phyloP scores from a whole-genome alignment of 2,329 filamentous ascomycete species.

The Stachybotrys chartarum region DNA sequence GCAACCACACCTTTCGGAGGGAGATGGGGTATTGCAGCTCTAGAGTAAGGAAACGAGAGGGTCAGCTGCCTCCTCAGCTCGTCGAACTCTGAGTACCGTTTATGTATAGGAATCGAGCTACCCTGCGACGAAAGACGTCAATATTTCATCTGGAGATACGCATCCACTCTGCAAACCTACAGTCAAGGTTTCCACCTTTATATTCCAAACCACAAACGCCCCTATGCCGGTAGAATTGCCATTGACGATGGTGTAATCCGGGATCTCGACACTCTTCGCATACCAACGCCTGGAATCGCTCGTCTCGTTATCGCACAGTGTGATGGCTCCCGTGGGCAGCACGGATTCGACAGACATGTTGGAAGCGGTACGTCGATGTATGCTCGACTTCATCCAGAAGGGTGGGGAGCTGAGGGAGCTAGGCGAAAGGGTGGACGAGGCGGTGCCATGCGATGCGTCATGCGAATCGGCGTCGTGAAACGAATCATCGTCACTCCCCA shows the following conservation, averaged over 20 bases:
- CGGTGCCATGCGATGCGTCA: constrained; percentile 8
- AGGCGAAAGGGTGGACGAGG: constrained; percentile 16
- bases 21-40: constrained; percentile 77
- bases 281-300: constrained; percentile 24
- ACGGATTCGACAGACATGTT: constrained; percentile 41
- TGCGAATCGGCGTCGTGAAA: background rate
- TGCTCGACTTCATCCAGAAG: constrained; percentile 32
- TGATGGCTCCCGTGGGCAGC: constrained; percentile 48
- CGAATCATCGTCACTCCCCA: background rate
- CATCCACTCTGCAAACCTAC: constrained; percentile 41
- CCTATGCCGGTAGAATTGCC: constrained; percentile 55
- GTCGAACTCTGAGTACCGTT: constrained; percentile 91
- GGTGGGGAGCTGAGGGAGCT: constrained; percentile 31
- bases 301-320: constrained; percentile 54
- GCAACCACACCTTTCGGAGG: constrained; percentile 89
- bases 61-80: constrained; percentile 68
- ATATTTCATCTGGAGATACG: background rate
- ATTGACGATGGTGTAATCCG: constrained; percentile 50
- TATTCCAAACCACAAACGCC: constrained; percentile 95
- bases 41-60: constrained; percentile 75
- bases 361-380: constrained; percentile 30
- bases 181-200: constrained; percentile 76
- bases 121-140: constrained; percentile 35
- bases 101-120: constrained; percentile 54
- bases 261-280: constrained; percentile 53